These are phyloP conservation scores for Theobroma grandiflorum DNA, from an alignment of 441 rosid species.

Conservation along the genomic window DNA sequence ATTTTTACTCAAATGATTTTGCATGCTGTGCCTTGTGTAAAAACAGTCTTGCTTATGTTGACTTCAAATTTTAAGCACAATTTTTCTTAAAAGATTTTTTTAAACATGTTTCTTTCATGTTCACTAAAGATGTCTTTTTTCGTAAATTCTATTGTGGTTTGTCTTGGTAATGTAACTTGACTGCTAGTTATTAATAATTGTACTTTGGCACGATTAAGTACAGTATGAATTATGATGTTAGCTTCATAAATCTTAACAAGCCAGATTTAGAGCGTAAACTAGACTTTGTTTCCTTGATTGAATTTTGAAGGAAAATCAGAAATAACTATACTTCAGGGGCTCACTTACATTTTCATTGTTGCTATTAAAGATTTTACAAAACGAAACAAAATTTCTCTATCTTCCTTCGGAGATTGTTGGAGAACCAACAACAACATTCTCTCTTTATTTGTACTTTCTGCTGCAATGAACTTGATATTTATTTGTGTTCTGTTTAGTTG, in stretches of 20 bases:
- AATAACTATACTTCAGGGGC: neutral
- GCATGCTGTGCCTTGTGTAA: neutral
- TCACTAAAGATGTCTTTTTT: neutral
- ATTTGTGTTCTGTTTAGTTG: neutral
- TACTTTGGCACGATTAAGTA: neutral
- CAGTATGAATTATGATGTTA: neutral
- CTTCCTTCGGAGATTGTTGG: neutral
- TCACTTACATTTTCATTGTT: no score
- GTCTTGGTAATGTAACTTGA: neutral
- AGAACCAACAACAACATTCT: neutral
- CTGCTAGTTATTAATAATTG: neutral
- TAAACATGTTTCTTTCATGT: neutral
- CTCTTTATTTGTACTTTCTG: neutral
- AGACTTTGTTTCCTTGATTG: conserved; percentile 1
- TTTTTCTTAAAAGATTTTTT: neutral
- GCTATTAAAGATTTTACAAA: neutral
- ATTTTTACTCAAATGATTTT: neutral
- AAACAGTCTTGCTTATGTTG: neutral
- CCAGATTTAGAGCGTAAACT: neutral
- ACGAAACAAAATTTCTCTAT: neutral
- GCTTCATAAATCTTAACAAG: neutral
- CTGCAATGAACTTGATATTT: neutral
- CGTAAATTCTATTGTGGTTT: no score
- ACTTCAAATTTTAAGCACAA: neutral
- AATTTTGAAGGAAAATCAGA: neutral